Base-by-base conservation (phyloP, 768 basidiomycete species). In the Cyclocybe cylindracea region DNA sequence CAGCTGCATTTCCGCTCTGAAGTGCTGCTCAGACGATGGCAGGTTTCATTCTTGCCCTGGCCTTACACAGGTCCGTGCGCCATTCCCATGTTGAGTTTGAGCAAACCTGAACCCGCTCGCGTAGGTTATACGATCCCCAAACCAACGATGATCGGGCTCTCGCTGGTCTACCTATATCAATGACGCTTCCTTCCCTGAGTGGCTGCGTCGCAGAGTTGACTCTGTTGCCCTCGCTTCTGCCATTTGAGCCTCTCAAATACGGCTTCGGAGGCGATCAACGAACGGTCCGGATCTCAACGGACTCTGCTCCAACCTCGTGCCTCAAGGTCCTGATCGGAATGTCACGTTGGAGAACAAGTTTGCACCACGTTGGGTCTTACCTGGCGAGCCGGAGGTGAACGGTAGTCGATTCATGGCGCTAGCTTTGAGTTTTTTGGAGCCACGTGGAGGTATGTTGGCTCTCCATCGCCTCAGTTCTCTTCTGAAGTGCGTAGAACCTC, bases 261-360 rank as follows among this genome's bases (percentile, higher is more conserved):
- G 85, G 80, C 0, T 93, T 94, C 63, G 89, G 89, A 93, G 59
- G 73, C 80, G 2, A 63, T 91, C 39, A 72, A 74, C 82, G 37
- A 94, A 94, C 69, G 91, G 94, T 94, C 71, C 81, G 78, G 51
- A 85, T 0, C 70, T 87, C 7, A 65, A 85, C 3, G 89, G 85
- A 37, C 62, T 69, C 14, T 86, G 86, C 61, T 67, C 82, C 33
- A 65, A 70, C 40, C 67, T 88, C n/a, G 81, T 84, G 0, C 84
- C 87, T 3, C 71, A 68, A 11, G 86, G 87, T 1, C 70, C 83
- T 0, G 79, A 1, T 89, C 53, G 78, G 52, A 73, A 73, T 39
- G 66, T 84, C 34, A 63, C 72, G 4, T 58, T 86, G 11, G 69
- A 55, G 0, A 89, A 92, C 91, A 91, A 65, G 85, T 87, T 4